A percentile compares a stretch with the other conserved stretches of the same genome.
phyloP scores from a whole-genome alignment of 2,329 filamentous ascomycete species.

The Blastomyces silverae region DNA sequence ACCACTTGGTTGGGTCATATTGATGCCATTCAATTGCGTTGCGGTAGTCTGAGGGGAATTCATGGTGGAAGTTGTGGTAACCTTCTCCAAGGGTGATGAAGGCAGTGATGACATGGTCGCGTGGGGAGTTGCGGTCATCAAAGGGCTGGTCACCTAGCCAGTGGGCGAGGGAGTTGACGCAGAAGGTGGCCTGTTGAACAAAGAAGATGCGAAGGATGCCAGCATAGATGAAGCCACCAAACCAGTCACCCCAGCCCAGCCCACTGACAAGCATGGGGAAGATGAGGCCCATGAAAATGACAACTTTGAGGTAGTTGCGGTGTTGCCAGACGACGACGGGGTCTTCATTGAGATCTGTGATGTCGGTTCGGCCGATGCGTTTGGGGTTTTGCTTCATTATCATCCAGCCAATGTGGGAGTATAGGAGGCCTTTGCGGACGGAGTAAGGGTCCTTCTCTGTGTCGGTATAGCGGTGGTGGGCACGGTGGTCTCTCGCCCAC shows the following conservation, averaged over 20 bases:
- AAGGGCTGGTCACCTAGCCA: constrained; percentile 91
- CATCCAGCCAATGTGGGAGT: constrained; percentile 86
- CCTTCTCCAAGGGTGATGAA: constrained; percentile 79
- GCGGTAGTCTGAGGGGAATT: constrained; percentile 88
- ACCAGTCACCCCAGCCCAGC: constrained; percentile 72
- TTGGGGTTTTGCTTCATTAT: constrained; percentile 90
- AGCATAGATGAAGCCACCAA: constrained; percentile 75
- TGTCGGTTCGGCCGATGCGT: constrained; percentile 78
- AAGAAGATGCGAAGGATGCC: constrained; percentile 83
- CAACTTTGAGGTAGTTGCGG: constrained; percentile 74
- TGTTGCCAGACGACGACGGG: constrained; percentile 82
- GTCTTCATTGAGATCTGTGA: constrained; percentile 81
- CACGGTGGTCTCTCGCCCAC: constrained; percentile 82
- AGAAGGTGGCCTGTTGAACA: constrained; percentile 88
- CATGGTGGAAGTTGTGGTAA: constrained; percentile 95
- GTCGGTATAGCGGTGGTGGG: constrained; percentile 86
- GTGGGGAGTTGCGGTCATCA: constrained; percentile 84
- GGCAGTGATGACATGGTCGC: constrained; percentile 80
- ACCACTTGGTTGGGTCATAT: constrained; percentile 89
- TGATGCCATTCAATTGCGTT: constrained; percentile 88
- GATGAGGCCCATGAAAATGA: constrained; percentile 67
- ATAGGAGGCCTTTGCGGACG: constrained; percentile 77
- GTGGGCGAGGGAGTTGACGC: constrained; percentile 83
- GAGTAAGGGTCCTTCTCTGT: constrained; percentile 90
- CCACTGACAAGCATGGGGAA: constrained; percentile 71